Conservation (phyloP, 208 protist genomes). For the Wallacemonas sp. region DNA sequence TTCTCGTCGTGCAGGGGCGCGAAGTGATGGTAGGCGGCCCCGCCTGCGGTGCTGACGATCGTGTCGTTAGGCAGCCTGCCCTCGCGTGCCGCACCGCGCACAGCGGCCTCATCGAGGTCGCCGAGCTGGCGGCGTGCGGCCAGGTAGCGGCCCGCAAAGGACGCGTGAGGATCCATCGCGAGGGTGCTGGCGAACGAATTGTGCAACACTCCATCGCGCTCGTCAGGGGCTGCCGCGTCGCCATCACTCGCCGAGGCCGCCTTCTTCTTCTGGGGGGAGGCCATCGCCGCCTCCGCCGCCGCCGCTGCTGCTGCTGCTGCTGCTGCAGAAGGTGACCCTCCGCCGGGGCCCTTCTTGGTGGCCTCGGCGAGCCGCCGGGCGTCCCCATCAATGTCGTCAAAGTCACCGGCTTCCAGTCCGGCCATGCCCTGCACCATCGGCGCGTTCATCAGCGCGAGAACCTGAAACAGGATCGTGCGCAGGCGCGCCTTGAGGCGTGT, state of each 20-base stretch:
- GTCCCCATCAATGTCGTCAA: constrained; percentile 24
- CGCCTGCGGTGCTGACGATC: neutral
- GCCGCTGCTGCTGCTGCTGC: too few relatives aligned
- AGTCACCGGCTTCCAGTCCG: constrained; percentile 25
- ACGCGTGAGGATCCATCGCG: constrained; percentile 14
- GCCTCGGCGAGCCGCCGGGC: neutral
- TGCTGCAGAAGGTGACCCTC: too few relatives aligned
- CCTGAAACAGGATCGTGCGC: constrained; percentile 29
- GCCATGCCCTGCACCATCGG: constrained; percentile 19
- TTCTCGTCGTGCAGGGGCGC: constrained; percentile 5
- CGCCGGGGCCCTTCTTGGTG: too few relatives aligned
- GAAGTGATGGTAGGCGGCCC: constrained; percentile 8
- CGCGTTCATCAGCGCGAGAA: constrained; percentile 28
- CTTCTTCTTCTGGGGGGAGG: too few relatives aligned
- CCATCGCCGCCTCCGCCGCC: too few relatives aligned
- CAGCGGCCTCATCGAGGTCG: neutral
- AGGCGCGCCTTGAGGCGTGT: constrained; percentile 28
- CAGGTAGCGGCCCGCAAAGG: constrained; percentile 38
- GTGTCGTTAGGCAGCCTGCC: constrained; percentile 6
- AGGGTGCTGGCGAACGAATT: constrained; percentile 14
- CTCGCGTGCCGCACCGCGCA: neutral
- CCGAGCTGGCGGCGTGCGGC: constrained; percentile 12
- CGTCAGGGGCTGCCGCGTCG: neutral
- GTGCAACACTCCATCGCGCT: neutral
- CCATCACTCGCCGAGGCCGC: neutral